These are phyloP conservation scores for Evernia prunastri DNA, from an alignment of 495 filamentous ascomycete species.

Conservation along the genomic window DNA sequence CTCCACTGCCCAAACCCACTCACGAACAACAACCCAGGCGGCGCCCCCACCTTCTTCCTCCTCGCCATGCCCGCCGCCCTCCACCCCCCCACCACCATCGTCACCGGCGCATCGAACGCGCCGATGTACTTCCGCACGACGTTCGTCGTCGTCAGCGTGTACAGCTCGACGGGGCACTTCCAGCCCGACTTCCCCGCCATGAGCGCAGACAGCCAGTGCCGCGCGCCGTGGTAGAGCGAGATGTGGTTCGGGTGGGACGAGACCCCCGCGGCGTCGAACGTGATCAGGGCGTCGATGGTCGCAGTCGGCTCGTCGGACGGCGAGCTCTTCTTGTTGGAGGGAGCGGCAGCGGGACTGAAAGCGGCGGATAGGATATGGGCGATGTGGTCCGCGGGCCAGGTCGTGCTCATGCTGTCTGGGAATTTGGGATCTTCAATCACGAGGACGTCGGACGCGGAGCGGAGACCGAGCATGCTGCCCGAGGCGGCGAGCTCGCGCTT, in stretches of 20 bases:
- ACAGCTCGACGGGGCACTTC: constrained; percentile 67
- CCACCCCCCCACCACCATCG: constrained; percentile 45
- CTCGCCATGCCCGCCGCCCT: constrained; percentile 29
- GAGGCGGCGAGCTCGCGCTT: constrained; percentile 77
- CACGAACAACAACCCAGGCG: constrained; percentile 56
- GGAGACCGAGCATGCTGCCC: constrained; percentile 66
- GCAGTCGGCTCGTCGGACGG: constrained; percentile 40
- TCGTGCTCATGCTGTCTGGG: constrained; percentile 74
- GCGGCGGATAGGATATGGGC: constrained; percentile 54
- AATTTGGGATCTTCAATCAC: constrained; percentile 74
- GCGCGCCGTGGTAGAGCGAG: constrained; percentile 74
- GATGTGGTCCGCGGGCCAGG: constrained; percentile 66
- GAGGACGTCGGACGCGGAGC: constrained; percentile 65
- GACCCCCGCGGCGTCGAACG: constrained; percentile 76
- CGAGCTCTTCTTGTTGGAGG: neutral
- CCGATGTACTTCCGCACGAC: constrained; percentile 73
- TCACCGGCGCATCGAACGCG: constrained; percentile 64
- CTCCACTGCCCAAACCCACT: constrained; percentile 55
- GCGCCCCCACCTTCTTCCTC: constrained; percentile 39
- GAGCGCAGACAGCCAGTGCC: constrained; percentile 58
- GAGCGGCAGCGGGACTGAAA: constrained; percentile 14
- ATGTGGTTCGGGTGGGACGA: constrained; percentile 89
- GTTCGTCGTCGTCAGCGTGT: constrained; percentile 67
- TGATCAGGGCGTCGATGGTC: constrained; percentile 75
- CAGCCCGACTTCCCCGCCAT: constrained; percentile 60